Evolutionary conservation across 352 stramenopile species (phyloP), one percentile per base, ranked within the genome.

Genomic region (Saprolegnia parasitica): DNA sequence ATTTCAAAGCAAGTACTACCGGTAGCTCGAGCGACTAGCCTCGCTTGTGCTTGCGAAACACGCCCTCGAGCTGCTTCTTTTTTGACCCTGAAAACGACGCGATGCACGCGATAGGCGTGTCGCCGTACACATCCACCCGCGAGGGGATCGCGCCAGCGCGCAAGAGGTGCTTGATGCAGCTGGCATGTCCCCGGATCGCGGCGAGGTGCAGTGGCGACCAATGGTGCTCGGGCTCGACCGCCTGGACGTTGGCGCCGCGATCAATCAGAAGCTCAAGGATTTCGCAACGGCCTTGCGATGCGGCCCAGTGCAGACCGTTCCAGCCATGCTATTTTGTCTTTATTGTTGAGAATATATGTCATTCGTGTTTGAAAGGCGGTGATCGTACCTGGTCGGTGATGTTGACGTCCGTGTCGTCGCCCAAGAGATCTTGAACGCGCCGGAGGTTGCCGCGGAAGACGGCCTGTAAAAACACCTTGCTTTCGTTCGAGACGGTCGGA

Each of bases 281-380:
- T 21, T 87, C 78, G 6, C 24, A 55, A 61, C 91, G 83, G 13
- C 76, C 76, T 67, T 90, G 83, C 9, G 85, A 89, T 8, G 83
- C 81, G 20, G 85, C 83, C 85, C 83, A 93, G 66, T 93, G 85
- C 60, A 93, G 65, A 1, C 77, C 85, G 65, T 78, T 90, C 85
- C 83, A 93, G 20, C 83, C 85, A 54, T 93, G 85, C 83, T 92
- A 49, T 23, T 45, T 2, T 5, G 21, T 24, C 29, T 15, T 49
- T n/a, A 20, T 16, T 21, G 21, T 24, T n/a, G 46, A 54, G 46
- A 23, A 5, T n/a, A n/a, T n/a, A n/a, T 23, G 50, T 11, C 9
- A 23, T n/a, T 3, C 21, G 15, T 18, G 5, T 8, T 2, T 18
- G 11, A 13, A 57, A 37, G n/a, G 32, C n/a, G n/a, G n/a, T 52